Conservation (phyloP, 805 yeast genomes). For the Candida nanaspora region DNA sequence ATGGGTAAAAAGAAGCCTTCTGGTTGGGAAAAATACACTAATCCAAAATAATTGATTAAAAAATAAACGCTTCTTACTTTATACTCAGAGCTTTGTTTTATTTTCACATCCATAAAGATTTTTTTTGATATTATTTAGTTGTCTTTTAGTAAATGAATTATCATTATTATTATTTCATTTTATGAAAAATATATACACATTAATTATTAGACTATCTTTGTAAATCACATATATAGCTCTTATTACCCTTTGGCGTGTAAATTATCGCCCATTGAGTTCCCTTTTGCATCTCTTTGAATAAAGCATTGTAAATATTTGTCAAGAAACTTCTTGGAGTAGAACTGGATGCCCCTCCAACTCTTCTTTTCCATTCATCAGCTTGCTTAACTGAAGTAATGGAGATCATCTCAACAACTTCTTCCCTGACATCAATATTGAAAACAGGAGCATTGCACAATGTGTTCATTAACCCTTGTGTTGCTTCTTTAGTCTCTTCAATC, state of each 20-base stretch:
- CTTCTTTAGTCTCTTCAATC: constrained; percentile 66
- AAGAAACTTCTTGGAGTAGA: constrained; percentile 78
- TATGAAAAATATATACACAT: not conserved
- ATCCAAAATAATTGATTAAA: constrained; percentile 14
- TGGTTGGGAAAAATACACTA: constrained; percentile 61
- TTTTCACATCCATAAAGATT: too few relatives aligned
- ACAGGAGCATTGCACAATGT: constrained; percentile 63
- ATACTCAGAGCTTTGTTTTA: too few relatives aligned
- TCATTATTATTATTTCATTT: not conserved
- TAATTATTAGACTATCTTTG: constrained; percentile 47
- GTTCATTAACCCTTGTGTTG: constrained; percentile 46
- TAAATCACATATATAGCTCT: constrained; percentile 59
- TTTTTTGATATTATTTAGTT: not conserved
- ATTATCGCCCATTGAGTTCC: constrained; percentile 73
- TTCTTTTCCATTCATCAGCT: constrained; percentile 77
- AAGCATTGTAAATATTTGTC: constrained; percentile 59
- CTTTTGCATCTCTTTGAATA: constrained; percentile 64
- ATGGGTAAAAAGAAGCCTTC: constrained; percentile 51
- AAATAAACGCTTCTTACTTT: not conserved
- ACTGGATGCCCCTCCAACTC: constrained; percentile 76
- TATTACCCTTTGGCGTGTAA: constrained; percentile 71
- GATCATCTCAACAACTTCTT: constrained; percentile 81
- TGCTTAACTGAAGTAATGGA: constrained; percentile 66
- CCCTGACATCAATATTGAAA: constrained; percentile 70
- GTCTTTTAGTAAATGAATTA: not conserved